Base-by-base conservation (phyloP, 306 rosid genomes). In the Rosa lucieae region DNA sequence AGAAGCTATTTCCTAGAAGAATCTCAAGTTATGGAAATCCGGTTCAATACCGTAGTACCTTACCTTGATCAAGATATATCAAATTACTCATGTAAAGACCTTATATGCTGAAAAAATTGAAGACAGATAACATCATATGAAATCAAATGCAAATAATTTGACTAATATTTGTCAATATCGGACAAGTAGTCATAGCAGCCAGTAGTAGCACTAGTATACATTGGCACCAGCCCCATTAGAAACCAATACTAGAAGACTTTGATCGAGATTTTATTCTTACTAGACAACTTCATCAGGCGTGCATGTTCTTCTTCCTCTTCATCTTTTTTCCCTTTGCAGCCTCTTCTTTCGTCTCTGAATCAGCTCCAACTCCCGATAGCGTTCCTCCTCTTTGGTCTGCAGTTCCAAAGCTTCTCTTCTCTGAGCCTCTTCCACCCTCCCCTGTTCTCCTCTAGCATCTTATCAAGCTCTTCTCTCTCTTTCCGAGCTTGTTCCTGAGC, bases 391-490 rank as follows among this genome's bases (percentile, higher is more conserved):
- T 86, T 89, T 91, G 69, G 91, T 81, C 67, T 91, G 97, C 78
- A 10, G 90, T 82, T 93, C 97, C 63, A 89, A 72, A 79, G 98
- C 97, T 86, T 93, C 98, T 82, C 89, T 89, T 85, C 89, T 85
- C 81, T 93, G 97, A 79, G 97, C 48, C 88, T 93, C 97, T 82
- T 93, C 98, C 77, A 93, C 98, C 80, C 97, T 89, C 88, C 98
- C 79, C 85, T 87, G 79, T 93, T 93, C 85, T 93, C 98, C 85
- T 91, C 98, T 74, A 93, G 88, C 98, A 93, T 93, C 85, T 82
- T 89, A 78, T 93, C 98, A 55, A 93, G 87, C 87, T 93, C 98
- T 73, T 93, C 98, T 80, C 97, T 88, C 84, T 93, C 98, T 79
- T 81, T 93, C 8, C 93, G 91, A 73, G 92, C 90, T 86, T 88